A percentile compares a stretch with the other conserved stretches of the same genome.
phyloP scores from a whole-genome alignment of 1,284 basidiomycete genomes.

The Rhodotorula sp. region DNA sequence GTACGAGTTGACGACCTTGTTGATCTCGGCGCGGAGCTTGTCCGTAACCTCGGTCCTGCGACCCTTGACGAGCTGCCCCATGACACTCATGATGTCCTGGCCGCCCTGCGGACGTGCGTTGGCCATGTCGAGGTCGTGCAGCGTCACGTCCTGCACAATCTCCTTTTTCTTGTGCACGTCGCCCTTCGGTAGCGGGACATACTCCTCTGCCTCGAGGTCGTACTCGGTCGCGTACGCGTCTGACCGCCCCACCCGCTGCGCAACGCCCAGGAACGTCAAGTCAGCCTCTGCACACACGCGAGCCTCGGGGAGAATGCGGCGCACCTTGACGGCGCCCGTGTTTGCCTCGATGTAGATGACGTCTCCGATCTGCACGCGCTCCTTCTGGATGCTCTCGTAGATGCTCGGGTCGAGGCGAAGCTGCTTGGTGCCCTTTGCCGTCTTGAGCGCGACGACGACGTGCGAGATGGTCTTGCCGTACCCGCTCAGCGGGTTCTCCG shows the following conservation, averaged over 20 bases:
- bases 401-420: conserved; percentile 91
- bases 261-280: no score
- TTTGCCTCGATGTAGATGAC: conserved; percentile 95
- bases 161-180: conserved; percentile 98
- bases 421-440: conserved; percentile 97
- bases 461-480: conserved; percentile 99
- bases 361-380: conserved; percentile 94
- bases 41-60: conserved; percentile 96
- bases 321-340: conserved; percentile 91
- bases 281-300: neutral
- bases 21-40: conserved; percentile 91
- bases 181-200: conserved; percentile 95
- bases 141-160: conserved; percentile 93
- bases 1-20: conserved; percentile 97
- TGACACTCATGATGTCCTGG: conserved; percentile 98
- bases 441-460: conserved; percentile 94
- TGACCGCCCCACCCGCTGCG: conserved; percentile 86
- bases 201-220: conserved; percentile 97
- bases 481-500: conserved; percentile 91
- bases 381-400: conserved; percentile 96
- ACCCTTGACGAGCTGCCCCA: conserved; percentile 94
- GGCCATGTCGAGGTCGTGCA: conserved; percentile 94
- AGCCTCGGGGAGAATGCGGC: conserved; percentile 25
- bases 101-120: conserved; percentile 88
- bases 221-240: conserved; percentile 99